Conservation (phyloP, 176 grass and related monocot species). For the Oryza punctata region DNA sequence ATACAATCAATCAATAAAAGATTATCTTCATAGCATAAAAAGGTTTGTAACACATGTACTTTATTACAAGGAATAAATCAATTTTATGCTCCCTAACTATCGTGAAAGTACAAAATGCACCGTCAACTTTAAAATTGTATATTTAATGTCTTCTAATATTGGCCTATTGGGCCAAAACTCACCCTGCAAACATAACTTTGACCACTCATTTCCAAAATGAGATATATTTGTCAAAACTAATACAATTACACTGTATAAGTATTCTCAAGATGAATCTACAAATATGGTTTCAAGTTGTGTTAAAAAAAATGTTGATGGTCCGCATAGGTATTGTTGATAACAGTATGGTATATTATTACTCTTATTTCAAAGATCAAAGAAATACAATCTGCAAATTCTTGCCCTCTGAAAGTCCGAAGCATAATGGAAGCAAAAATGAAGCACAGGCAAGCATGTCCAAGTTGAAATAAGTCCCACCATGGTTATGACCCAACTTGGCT, state of each 20-base stretch:
- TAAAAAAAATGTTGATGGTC: neutral
- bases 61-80: neutral
- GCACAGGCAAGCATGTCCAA: neutral
- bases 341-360: neutral
- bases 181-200: neutral
- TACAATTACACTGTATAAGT: neutral
- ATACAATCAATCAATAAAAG: neutral
- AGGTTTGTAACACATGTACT: neutral
- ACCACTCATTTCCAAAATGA: neutral
- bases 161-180: neutral
- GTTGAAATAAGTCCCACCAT: neutral
- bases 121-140: neutral
- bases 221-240: neutral
- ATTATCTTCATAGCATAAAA: neutral
- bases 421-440: neutral
- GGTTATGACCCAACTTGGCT: neutral
- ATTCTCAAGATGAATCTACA: neutral
- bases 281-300: neutral
- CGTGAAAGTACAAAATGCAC: neutral
- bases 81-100: neutral
- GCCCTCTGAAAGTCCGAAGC: neutral
- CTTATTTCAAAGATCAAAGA: neutral
- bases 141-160: neutral
- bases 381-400: neutral
- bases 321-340: neutral